Base-by-base conservation (phyloP, 2,329 filamentous ascomycete genomes). In the Kalmusia sp. region DNA sequence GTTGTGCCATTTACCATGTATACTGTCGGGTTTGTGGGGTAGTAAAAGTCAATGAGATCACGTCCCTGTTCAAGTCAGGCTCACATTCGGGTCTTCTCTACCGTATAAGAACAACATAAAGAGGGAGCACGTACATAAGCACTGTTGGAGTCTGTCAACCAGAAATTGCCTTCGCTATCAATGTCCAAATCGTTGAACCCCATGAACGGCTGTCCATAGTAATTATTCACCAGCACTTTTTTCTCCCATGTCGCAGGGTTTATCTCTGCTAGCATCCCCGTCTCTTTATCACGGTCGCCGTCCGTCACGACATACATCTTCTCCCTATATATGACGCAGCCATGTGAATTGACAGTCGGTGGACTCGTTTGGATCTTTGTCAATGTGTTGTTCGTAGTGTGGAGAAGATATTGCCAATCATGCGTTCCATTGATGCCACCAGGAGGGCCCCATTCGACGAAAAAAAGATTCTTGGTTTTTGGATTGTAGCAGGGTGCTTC, bases 171-270 rank as follows among this genome's bases (percentile, higher is more conserved):
- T 9, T 58, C 49, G 9, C 30, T 38, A 31, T 58, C 55, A 14
- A 58, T 58, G 19, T 55, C 55, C 8, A 58, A 15, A 34, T 58
- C 55, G 35, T 58, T 58, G 49, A 58, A 56, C 6, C 52, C 52
- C 8, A 40, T 15, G 35, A 58, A 58, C 8, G 55, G 55, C 19
- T 58, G 52, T 19, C 40, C 35, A 38, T 51, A 55, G 38, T 55
- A 56, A 31, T 59, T 52, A 30, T 59, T 59, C 33, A 59, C 28
- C 3, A 59, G 34, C 3, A 45, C 35, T 19, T 48, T 47, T 27
- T 45, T 49, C 25, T 48, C 28, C 34, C 28, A 59, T 2, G 45
- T 57, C 5, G 28, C 17, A 12, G 56, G 54, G 44, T 59, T 43
- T 21, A 59, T 59, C 37, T 38, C 38, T 2, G 49, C 54, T 5